Conservation (phyloP, 768 basidiomycete genomes). For the Boletellus ananas region DNA sequence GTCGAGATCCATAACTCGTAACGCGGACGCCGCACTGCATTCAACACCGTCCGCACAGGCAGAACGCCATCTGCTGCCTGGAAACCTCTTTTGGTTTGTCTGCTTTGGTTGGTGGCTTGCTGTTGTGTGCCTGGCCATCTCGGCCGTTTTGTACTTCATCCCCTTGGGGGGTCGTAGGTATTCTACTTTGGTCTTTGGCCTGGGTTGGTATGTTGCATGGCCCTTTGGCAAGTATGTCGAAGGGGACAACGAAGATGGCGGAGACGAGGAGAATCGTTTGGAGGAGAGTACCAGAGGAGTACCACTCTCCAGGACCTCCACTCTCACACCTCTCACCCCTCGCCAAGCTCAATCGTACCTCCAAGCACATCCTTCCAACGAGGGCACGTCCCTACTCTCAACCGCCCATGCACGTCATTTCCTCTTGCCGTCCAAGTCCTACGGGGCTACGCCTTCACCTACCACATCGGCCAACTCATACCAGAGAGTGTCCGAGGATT, state of each 20-base stretch:
- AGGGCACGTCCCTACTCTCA: slow-evolving; percentile 47
- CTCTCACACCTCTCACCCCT: slow-evolving; percentile 41
- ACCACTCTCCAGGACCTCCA: slow-evolving; percentile 41
- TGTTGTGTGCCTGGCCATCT: slow-evolving; percentile 61
- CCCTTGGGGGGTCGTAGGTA: slow-evolving; percentile 84
- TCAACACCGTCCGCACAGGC: slow-evolving; percentile 89
- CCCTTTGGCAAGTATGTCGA: slow-evolving; percentile 99
- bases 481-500: slow-evolving; percentile 35
- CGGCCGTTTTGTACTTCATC: slow-evolving; percentile 64
- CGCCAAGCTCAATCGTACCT: slow-evolving; percentile 11
- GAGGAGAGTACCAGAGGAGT: slow-evolving; percentile 18
- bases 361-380: slow-evolving; percentile 29
- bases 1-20: slow-evolving; percentile 90
- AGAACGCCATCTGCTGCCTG: slow-evolving; percentile 88
- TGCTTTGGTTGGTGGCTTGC: slow-evolving; percentile 95
- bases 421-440: slow-evolving; percentile 54
- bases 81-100: slow-evolving; percentile 90
- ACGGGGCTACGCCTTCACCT: slow-evolving; percentile 54
- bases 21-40: slow-evolving; percentile 94
- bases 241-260: slow-evolving; percentile 52
- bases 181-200: slow-evolving; percentile 79
- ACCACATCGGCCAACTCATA: slow-evolving; percentile 21
- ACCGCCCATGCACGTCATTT: slow-evolving; percentile 28
- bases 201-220: slow-evolving; percentile 97
- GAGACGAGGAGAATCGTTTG: slow-evolving; percentile 38